Conservation (phyloP, 345 rosid species). For the Turnera subulata region DNA sequence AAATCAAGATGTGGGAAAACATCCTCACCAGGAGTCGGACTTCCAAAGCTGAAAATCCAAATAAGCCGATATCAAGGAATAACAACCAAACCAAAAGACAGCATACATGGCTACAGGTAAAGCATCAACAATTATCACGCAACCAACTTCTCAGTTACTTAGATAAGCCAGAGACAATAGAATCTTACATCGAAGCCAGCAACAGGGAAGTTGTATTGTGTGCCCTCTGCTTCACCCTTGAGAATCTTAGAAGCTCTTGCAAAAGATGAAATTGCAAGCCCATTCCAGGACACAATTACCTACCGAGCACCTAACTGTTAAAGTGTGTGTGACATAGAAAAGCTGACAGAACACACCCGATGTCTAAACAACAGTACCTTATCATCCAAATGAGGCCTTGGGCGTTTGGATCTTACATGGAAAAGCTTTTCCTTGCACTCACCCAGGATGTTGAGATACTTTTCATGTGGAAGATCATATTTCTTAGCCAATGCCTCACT, state of each 20-base stretch:
- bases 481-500: slow-evolving; percentile 58
- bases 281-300: slow-evolving; percentile 96
- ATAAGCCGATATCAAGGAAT: no score
- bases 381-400: slow-evolving; percentile 92
- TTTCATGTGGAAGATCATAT: slow-evolving; percentile 44
- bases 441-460: slow-evolving; percentile 71
- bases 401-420: slow-evolving; percentile 57
- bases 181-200: slow-evolving; percentile 64
- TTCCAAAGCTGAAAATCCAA: no score
- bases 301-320: slow-evolving; percentile 26
- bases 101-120: no score
- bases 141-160: slow-evolving; percentile 1
- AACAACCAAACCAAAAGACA: no score
- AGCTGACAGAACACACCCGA: slow-evolving; percentile 5
- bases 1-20: no score
- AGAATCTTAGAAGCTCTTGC: slow-evolving; percentile 89
- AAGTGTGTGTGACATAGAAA: not conserved
- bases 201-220: slow-evolving; percentile 59
- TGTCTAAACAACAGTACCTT: slow-evolving; percentile 39
- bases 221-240: slow-evolving; percentile 43
- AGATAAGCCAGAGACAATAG: slow-evolving; percentile 1
- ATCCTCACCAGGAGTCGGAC: no score
- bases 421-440: slow-evolving; percentile 73
- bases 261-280: slow-evolving; percentile 77
- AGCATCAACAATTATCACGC: not conserved